Evolutionary conservation across 2,329 filamentous ascomycete genomes (phyloP).

Genomic region (Colletotrichum ledebouriae): DNA sequence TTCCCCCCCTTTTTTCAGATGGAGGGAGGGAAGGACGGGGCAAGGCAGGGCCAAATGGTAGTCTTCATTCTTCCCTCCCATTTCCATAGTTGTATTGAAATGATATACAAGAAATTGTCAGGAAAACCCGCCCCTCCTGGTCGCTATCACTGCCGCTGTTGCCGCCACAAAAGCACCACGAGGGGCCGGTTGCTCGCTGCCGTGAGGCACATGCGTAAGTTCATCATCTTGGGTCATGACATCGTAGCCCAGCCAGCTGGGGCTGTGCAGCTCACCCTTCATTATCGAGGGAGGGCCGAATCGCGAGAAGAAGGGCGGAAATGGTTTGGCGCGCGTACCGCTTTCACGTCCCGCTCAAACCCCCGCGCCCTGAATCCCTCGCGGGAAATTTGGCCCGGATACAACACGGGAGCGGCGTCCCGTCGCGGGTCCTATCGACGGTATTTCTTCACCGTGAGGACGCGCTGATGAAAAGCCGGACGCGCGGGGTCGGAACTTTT

Average conservation of each 20-base stretch:
- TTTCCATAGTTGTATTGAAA: slow-evolving; percentile 39
- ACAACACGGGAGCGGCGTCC: neutral
- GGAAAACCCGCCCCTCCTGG: slow-evolving; percentile 2
- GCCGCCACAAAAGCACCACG: too few relatives aligned
- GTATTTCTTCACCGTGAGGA: neutral
- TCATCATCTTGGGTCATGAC: neutral
- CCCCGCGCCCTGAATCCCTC: slow-evolving; percentile 1
- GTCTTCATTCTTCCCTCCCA: slow-evolving; percentile 40
- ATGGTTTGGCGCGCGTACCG: neutral
- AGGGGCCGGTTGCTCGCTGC: neutral
- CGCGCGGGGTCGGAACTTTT: neutral
- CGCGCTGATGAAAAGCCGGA: neutral
- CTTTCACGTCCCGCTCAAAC: neutral
- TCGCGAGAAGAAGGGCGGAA: neutral
- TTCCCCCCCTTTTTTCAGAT: neutral
- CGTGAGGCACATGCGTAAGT: slow-evolving; percentile 9
- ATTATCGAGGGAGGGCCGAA: slow-evolving; percentile 15
- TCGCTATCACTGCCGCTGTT: neutral
- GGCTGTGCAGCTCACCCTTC: slow-evolving; percentile 8
- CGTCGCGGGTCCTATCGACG: slow-evolving; percentile 20
- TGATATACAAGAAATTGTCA: slow-evolving; percentile 38
- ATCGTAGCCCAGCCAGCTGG: slow-evolving; percentile 27
- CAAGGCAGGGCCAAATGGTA: slow-evolving; percentile 23
- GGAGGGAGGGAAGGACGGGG: slow-evolving; percentile 3
- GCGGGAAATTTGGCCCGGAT: slow-evolving; percentile 1